A percentile compares a stretch with the other conserved stretches of the same genome.
Conservation (phyloP, 1,284 basidiomycete species). For the Papiliotrema laurentii region DNA sequence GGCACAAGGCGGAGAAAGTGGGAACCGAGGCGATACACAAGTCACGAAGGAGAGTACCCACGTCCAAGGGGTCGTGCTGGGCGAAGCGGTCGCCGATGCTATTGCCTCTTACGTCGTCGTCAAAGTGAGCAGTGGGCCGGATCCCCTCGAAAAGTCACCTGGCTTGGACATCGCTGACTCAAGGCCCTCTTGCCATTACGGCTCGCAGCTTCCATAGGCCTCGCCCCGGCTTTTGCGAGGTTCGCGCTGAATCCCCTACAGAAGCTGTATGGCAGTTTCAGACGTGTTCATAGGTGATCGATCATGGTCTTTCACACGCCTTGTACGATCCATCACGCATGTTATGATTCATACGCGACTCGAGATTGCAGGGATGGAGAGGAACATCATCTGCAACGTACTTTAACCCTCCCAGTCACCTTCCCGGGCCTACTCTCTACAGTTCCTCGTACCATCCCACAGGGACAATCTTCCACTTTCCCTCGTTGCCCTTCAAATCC, state of each 20-base stretch:
- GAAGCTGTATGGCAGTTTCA: constrained; percentile 11
- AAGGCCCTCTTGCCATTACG: constrained; percentile 73
- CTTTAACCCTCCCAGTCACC: neutral
- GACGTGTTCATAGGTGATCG: neutral
- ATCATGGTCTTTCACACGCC: no score
- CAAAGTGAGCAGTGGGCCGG: constrained; percentile 58
- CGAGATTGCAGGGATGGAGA: neutral
- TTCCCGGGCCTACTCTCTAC: neutral
- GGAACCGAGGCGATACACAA: neutral
- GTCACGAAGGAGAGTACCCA: neutral
- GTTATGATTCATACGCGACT: no score
- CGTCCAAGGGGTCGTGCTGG: no score
- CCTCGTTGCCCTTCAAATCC: neutral
- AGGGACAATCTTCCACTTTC: constrained; percentile 4
- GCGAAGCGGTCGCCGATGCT: constrained; percentile 48
- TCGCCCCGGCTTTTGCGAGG: constrained; percentile 70
- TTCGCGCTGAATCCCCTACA: constrained; percentile 59
- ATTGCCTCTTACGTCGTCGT: constrained; percentile 77
- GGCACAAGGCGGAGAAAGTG: neutral
- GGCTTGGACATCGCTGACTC: neutral
- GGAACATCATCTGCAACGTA: neutral
- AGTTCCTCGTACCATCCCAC: neutral
- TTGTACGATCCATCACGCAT: neutral
- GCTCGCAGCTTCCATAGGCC: constrained; percentile 67
- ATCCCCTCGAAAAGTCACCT: neutral